Evolutionary conservation across 2,329 filamentous ascomycete genomes (phyloP).

Genomic region (Diaporthe batatas): DNA sequence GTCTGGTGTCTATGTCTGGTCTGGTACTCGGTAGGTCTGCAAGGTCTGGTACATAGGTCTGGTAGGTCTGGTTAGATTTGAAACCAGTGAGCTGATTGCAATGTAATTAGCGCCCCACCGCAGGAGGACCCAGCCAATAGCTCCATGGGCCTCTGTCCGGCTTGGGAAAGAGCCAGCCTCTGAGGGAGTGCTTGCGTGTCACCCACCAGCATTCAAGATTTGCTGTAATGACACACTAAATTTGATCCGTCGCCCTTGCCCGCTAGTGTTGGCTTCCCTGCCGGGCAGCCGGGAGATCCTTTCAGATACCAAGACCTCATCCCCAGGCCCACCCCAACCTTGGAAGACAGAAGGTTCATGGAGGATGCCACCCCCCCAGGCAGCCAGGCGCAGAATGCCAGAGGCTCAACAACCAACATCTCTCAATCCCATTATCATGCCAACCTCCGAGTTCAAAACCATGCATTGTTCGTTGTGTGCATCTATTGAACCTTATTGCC

Average conservation of each 20-base stretch:
- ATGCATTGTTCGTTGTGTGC: neutral
- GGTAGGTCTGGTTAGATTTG: conserved; percentile 5
- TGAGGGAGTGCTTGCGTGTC: conserved; percentile 12
- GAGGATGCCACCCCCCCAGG: too few species aligned
- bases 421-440: neutral
- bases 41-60: neutral
- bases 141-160: neutral
- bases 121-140: conserved; percentile 21
- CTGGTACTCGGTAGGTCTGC: too few species aligned
- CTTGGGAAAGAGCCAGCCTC: conserved; percentile 18
- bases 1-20: neutral
- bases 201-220: conserved; percentile 10
- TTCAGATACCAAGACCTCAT: neutral
- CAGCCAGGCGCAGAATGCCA: neutral
- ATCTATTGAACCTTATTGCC: neutral
- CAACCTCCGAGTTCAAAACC: neutral
- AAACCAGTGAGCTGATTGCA: conserved; percentile 28
- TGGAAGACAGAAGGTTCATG: conserved; percentile 12
- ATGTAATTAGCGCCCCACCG: conserved; percentile 27
- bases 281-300: neutral
- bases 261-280: neutral
- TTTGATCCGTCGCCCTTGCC: neutral
- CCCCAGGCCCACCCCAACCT: neutral
- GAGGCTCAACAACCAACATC: too few species aligned
- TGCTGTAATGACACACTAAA: neutral